Evolutionary conservation across 306 rosid genomes (phyloP).

Genomic region (Corylus heterophylla): DNA sequence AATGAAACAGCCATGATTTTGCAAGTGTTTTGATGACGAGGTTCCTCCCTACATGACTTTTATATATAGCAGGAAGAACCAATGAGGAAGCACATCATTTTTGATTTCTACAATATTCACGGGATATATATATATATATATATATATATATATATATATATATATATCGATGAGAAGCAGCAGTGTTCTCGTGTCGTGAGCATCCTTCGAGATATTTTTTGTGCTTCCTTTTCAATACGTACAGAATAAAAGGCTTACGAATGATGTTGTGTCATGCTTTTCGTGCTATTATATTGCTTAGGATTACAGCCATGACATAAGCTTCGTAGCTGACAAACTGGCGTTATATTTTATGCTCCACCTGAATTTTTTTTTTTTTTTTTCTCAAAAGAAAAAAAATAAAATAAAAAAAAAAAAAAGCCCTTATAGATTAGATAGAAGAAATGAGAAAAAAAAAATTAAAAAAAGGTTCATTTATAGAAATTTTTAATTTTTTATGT

Average conservation of each 20-base stretch:
- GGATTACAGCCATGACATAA: not conserved
- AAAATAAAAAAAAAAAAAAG: too few relatives aligned
- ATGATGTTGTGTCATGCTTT: not conserved
- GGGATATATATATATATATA: not conserved
- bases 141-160: too few relatives aligned
- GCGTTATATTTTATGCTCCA: too few relatives aligned
- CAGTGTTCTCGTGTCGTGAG: constrained; percentile 19
- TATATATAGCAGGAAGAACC: not conserved
- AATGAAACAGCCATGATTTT: constrained; percentile 32
- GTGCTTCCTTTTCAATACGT: not conserved
- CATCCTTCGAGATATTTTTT: not conserved
- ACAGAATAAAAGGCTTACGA: not conserved
- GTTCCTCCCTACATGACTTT: not conserved
- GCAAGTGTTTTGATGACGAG: not conserved
- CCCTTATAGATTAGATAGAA: too few relatives aligned
- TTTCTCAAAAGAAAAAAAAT: too few relatives aligned
- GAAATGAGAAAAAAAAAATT: too few relatives aligned
- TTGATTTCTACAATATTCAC: not conserved
- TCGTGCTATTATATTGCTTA: not conserved
- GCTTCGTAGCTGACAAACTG: not conserved
- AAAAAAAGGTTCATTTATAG: too few relatives aligned
- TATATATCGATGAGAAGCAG: not conserved
- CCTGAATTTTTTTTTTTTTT: too few relatives aligned
- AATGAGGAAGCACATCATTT: not conserved
- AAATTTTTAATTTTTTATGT: too few relatives aligned